phyloP scores from a whole-genome alignment of 1,284 basidiomycete species.

The Trichosporon coremiiforme region DNA sequence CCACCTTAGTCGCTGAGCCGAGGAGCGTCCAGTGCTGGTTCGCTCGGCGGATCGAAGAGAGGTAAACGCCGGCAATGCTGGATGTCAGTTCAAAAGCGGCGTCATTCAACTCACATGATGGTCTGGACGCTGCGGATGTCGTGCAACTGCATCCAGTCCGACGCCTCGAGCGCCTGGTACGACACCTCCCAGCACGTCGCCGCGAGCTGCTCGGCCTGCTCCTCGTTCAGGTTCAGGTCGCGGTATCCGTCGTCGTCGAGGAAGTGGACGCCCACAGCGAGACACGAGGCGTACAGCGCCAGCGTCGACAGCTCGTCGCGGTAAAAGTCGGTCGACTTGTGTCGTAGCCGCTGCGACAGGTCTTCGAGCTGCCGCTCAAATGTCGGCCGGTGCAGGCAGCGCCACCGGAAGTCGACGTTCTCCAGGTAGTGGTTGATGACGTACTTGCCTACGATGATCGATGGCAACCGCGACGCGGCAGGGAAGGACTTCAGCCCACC shows the following conservation, averaged over 20 bases:
- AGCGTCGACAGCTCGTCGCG: slow-evolving; percentile 34
- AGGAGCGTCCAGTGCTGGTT: slow-evolving; percentile 39
- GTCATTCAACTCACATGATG: slow-evolving; percentile 30
- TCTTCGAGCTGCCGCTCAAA: slow-evolving; percentile 32
- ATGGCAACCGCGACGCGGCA: slow-evolving; percentile 21
- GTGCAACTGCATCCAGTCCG: slow-evolving; percentile 42
- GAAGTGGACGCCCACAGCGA: slow-evolving; percentile 37
- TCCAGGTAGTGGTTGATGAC: slow-evolving; percentile 31
- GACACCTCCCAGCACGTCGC: slow-evolving; percentile 38
- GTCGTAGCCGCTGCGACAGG: slow-evolving; percentile 29
- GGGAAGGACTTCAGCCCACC: slow-evolving; percentile 29
- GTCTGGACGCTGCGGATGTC: slow-evolving; percentile 35
- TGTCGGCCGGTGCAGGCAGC: slow-evolving; percentile 35
- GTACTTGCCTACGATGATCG: slow-evolving; percentile 32
- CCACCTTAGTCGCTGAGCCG: slow-evolving; percentile 36
- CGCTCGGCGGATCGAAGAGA: slow-evolving; percentile 31
- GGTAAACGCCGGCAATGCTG: slow-evolving; percentile 36
- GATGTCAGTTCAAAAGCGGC: background rate
- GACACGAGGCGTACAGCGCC: slow-evolving; percentile 34
- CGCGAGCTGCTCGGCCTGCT: slow-evolving; percentile 40
- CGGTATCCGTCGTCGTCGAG: slow-evolving; percentile 35
- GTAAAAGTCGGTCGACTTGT: slow-evolving; percentile 26
- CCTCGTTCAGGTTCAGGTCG: slow-evolving; percentile 39
- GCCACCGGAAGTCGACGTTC: slow-evolving; percentile 34
- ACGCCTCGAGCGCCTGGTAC: slow-evolving; percentile 35